Evolutionary conservation across 352 stramenopile species (phyloP).

Genomic region (Globisporangium yorkense): DNA sequence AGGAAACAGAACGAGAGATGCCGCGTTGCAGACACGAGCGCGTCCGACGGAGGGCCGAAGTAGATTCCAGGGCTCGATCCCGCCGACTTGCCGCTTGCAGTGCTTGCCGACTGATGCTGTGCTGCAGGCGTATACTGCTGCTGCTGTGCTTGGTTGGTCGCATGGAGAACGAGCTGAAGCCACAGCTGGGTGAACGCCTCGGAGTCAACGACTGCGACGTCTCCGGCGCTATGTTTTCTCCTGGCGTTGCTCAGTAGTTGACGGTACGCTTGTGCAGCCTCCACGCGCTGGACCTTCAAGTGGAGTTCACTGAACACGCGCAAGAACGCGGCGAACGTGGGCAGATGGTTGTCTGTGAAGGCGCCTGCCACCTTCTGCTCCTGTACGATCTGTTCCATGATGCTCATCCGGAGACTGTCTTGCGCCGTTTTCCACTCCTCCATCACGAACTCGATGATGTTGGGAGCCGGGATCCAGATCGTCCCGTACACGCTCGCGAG

Average conservation of each 20-base stretch:
- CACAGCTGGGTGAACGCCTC: constrained; percentile 25
- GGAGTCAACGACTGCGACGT: constrained; percentile 7
- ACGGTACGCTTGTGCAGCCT: constrained; percentile 29
- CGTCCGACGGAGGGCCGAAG: constrained; percentile 28
- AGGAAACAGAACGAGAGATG: constrained; percentile 31
- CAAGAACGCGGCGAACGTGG: constrained; percentile 22
- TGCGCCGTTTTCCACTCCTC: constrained; percentile 41
- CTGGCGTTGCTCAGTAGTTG: constrained; percentile 17
- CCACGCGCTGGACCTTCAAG: constrained; percentile 22
- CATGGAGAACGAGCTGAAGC: constrained; percentile 22
- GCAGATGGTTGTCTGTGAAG: not conserved
- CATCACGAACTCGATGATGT: constrained; percentile 34
- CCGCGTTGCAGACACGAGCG: constrained; percentile 19
- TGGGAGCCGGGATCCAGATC: constrained; percentile 49
- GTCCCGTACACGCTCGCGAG: constrained; percentile 47
- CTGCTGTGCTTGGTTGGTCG: constrained; percentile 32
- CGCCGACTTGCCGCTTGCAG: not conserved
- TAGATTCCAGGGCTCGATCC: constrained; percentile 16
- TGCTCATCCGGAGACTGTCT: constrained; percentile 12
- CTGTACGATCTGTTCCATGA: constrained; percentile 24
- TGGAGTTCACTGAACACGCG: constrained; percentile 24
- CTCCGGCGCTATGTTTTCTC: not conserved
- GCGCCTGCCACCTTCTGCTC: constrained; percentile 1
- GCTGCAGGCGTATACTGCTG: constrained; percentile 17
- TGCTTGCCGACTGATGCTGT: constrained; percentile 1